These are phyloP conservation scores for Paracoccidioides lutzii DNA, from an alignment of 2,329 filamentous ascomycete species.

Conservation along the genomic window DNA sequence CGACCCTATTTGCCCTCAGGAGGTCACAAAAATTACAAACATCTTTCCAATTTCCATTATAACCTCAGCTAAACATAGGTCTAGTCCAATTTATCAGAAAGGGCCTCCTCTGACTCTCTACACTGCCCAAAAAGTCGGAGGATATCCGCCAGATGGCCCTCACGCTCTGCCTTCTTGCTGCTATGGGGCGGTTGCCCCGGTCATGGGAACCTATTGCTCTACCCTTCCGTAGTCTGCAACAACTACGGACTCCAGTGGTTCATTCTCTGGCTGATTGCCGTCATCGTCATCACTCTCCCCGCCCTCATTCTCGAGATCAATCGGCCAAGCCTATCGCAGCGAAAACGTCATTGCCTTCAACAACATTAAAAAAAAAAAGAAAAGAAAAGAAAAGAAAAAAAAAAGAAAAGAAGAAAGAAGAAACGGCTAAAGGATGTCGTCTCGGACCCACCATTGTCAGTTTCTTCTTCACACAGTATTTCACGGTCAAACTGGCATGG, in stretches of 20 bases:
- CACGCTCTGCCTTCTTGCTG: slow-evolving; percentile 42
- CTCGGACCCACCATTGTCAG: slow-evolving; percentile 41
- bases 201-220: slow-evolving; percentile 46
- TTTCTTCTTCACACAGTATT: slow-evolving; percentile 45
- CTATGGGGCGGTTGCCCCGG: slow-evolving; percentile 46
- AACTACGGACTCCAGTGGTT: slow-evolving; percentile 50
- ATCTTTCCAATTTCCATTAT: not conserved
- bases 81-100: slow-evolving; percentile 10
- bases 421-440: slow-evolving; percentile 41
- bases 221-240: slow-evolving; percentile 47
- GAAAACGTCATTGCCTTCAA: slow-evolving; percentile 44
- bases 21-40: not conserved
- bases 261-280: slow-evolving; percentile 43
- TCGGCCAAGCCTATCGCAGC: slow-evolving; percentile 43
- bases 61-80: not conserved
- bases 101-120: slow-evolving; percentile 21
- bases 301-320: slow-evolving; percentile 44
- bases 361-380: slow-evolving; percentile 33
- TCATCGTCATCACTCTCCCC: slow-evolving; percentile 45
- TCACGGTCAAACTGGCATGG: slow-evolving; percentile 45
- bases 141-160: slow-evolving; percentile 44
- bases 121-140: slow-evolving; percentile 22
- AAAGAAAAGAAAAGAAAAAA: no score
- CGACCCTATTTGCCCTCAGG: not conserved
- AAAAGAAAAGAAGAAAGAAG: no score